Evolutionary conservation across 495 filamentous ascomycete genomes (phyloP).

Genomic region (Penicillium chermesinum): DNA sequence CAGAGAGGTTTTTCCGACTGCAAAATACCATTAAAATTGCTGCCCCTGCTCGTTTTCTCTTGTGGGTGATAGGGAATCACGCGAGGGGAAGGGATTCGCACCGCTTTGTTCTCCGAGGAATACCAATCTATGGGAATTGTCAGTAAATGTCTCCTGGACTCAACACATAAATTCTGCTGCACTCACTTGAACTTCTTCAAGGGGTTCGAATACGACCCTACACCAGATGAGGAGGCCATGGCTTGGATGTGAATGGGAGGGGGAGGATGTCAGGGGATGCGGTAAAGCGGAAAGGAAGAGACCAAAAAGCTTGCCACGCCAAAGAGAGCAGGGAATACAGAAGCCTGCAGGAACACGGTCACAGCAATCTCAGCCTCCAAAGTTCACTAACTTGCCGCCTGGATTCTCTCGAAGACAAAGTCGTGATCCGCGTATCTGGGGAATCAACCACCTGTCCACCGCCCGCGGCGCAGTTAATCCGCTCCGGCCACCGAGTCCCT

Average conservation of each 20-base stretch:
- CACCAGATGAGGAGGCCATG: constrained; percentile 54
- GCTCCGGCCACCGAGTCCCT: constrained; percentile 24
- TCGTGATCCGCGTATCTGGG: constrained; percentile 20
- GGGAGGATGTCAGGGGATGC: constrained; percentile 21
- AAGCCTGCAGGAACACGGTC: background rate
- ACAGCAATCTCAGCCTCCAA: background rate
- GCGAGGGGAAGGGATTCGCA: constrained; percentile 37
- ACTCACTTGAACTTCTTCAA: constrained; percentile 99
- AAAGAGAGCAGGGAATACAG: background rate
- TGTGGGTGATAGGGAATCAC: background rate
- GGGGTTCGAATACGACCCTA: constrained; percentile 94
- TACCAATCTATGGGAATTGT: constrained; percentile 61
- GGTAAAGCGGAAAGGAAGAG: constrained; percentile 1
- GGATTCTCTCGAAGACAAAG: background rate
- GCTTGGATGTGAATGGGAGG: constrained; percentile 16
- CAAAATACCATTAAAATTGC: constrained; percentile 11
- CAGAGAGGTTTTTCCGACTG: constrained; percentile 96
- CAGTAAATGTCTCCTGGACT: constrained; percentile 3
- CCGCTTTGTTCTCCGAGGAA: constrained; percentile 98
- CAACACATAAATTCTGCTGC: background rate
- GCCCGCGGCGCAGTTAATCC: constrained; percentile 26
- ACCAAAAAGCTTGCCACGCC: constrained; percentile 3
- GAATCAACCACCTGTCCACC: constrained; percentile 19
- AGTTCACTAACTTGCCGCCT: background rate
- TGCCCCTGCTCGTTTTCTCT: background rate